Conservation (phyloP, 2,329 filamentous ascomycete species). For the Phialophora macrospora region DNA sequence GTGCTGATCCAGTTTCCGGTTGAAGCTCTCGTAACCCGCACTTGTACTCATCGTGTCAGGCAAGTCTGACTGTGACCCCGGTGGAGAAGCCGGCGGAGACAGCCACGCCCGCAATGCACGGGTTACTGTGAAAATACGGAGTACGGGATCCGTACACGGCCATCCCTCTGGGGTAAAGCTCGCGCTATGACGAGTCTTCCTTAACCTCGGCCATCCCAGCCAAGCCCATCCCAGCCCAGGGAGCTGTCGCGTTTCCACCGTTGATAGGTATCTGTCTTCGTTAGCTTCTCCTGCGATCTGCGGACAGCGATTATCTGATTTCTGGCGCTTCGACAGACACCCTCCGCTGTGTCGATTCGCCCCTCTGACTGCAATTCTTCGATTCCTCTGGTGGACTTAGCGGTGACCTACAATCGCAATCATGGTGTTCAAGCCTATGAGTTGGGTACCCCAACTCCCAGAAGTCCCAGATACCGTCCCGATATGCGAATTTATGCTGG, state of each 20-base stretch:
- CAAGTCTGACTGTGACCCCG: background rate
- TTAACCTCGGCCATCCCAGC: conserved; percentile 9
- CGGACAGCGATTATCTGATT: background rate
- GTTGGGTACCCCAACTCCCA: conserved; percentile 48
- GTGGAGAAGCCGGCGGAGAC: background rate
- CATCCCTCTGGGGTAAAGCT: background rate
- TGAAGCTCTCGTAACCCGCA: no score
- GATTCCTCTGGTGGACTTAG: background rate
- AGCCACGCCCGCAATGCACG: background rate
- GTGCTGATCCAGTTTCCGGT: background rate
- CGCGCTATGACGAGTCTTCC: background rate
- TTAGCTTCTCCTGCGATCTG: background rate
- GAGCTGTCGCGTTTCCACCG: conserved; percentile 1
- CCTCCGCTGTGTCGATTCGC: background rate
- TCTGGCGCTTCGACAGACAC: background rate
- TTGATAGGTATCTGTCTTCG: background rate
- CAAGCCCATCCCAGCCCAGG: background rate
- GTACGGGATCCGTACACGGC: background rate
- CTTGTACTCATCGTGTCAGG: background rate
- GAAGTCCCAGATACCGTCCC: conserved; percentile 75
- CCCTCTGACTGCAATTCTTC: background rate
- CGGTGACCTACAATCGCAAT: background rate
- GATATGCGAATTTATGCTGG: conserved; percentile 76
- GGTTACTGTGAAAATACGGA: no score
- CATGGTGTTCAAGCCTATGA: conserved; percentile 55